Conservation (phyloP, 73 alveolate species). For the Paramecium primaurelia region DNA sequence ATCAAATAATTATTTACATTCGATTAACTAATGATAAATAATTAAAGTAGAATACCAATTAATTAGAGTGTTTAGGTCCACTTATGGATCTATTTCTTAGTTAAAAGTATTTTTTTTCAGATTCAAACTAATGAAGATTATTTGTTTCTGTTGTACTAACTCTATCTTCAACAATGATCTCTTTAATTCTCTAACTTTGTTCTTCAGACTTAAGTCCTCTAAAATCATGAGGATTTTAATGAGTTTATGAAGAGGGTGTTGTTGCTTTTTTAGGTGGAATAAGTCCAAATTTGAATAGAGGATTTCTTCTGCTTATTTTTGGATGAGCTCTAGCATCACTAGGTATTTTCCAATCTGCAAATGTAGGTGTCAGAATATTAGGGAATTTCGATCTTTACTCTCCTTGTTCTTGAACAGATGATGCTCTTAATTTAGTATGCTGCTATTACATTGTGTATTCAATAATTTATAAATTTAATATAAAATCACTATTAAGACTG, state of each 20-base stretch:
- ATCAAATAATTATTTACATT: slow-evolving; percentile 29
- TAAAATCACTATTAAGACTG: not conserved
- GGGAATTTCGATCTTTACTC: not conserved
- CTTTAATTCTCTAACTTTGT: slow-evolving; percentile 28
- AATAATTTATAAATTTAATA: not conserved
- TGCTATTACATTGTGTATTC: not conserved
- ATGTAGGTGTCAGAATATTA: slow-evolving; percentile 19
- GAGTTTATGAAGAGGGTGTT: not conserved
- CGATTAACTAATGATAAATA: not conserved
- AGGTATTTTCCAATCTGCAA: slow-evolving; percentile 43
- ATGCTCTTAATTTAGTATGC: not conserved
- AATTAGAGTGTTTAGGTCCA: not conserved
- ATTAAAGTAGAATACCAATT: not conserved
- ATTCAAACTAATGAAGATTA: not conserved
- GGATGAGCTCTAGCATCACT: slow-evolving; percentile 37
- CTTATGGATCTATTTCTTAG: not conserved
- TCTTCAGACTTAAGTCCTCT: slow-evolving; percentile 39
- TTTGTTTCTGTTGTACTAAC: slow-evolving; percentile 39
- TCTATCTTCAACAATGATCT: not conserved
- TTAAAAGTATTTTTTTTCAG: not conserved
- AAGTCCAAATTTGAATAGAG: slow-evolving; percentile 25
- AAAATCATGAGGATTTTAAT: not conserved
- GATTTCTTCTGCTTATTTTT: slow-evolving; percentile 39
- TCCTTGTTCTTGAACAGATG: slow-evolving; percentile 4
- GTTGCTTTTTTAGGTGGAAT: not conserved